These are phyloP conservation scores for Aureobasidium mangrovei DNA, from an alignment of 2,329 filamentous ascomycete genomes.

Conservation along the genomic window DNA sequence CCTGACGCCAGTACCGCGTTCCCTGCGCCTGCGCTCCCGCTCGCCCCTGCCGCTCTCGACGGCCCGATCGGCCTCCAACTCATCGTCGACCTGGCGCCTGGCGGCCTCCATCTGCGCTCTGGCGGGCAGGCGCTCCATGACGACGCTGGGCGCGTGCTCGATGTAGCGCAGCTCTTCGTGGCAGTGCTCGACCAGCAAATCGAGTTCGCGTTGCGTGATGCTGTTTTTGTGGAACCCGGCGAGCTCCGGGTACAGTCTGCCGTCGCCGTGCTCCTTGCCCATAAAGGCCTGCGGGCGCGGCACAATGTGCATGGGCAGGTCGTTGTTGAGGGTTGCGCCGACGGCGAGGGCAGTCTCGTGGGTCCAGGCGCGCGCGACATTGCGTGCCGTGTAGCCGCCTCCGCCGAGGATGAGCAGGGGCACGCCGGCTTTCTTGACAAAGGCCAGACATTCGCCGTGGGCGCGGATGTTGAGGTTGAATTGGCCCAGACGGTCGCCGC, in stretches of 20 bases:
- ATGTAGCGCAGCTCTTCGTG: conserved; percentile 82
- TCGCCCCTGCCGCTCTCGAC: conserved; percentile 51
- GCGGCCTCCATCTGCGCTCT: conserved; percentile 55
- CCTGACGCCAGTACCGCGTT: conserved; percentile 38
- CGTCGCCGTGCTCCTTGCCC: conserved; percentile 60
- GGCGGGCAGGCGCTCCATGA: conserved; percentile 66
- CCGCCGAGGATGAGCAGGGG: conserved; percentile 88
- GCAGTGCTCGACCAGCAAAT: conserved; percentile 69
- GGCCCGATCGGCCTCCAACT: conserved; percentile 57
- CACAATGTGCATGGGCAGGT: conserved; percentile 64
- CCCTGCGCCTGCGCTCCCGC: conserved; percentile 30
- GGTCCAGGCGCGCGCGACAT: conserved; percentile 93
- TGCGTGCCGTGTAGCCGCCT: conserved; percentile 91
- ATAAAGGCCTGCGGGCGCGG: conserved; percentile 80
- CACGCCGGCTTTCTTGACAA: conserved; percentile 69
- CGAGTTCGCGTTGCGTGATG: conserved; percentile 70
- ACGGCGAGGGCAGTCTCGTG: conserved; percentile 92
- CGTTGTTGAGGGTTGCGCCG: conserved; percentile 59
- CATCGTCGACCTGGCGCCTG: conserved; percentile 59
- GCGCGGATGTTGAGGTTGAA: conserved; percentile 97
- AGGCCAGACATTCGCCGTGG: conserved; percentile 84
- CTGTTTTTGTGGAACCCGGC: conserved; percentile 59
- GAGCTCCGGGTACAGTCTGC: conserved; percentile 77
- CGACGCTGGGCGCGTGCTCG: conserved; percentile 74
- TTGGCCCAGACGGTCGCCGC: conserved; percentile 83